Evolutionary conservation across 306 rosid species (phyloP), one percentile per base, ranked within the genome.

Genomic region (Betula pendula): DNA sequence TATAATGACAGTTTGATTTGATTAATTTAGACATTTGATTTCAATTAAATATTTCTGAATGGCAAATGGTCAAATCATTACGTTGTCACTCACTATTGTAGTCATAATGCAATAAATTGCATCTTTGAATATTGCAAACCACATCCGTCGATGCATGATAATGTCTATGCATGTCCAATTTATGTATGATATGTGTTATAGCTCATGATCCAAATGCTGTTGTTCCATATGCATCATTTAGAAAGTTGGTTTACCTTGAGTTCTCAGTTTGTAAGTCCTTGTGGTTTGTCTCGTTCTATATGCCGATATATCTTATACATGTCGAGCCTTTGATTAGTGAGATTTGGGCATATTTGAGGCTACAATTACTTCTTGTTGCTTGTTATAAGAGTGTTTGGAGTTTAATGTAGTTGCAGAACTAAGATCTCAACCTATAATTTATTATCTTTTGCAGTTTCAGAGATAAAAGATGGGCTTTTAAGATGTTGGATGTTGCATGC

Each of bases 401-500:
- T 31, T 65, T 65, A 35, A 3, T 55, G 25, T 70, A 14, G 16
- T 19, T 19, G 33, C 47, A 40, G 7, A 58, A 55, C 70, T 6
- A 52, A 68, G 59, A 6, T 56, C 67, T 50, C 19, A 50, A 80
- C 47, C 73, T 45, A 27, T 35, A 1, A 10, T 50, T 38, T 25
- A 9, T 56, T 55, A 20, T n/a, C 33, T 6, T 12, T 7, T 53
- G 74, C 78, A 67, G 83, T 29, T 53, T 3, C 7, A 51, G 71
- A 50, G 16, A 20, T 20, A 42, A 52, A 43, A 27, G 19, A 40
- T 49, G 58, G 49, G 31, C 19, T 27, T 27, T 62, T 44, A 44
- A 2, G 48, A 44, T 44, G 48, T 44, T 44, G 48, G 48, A 24
- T 10, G 63, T 13, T 56, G 24, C 12, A 27, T 9, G 5, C 12